phyloP scores from a whole-genome alignment of 805 yeast species.

The Starmerella bombi region DNA sequence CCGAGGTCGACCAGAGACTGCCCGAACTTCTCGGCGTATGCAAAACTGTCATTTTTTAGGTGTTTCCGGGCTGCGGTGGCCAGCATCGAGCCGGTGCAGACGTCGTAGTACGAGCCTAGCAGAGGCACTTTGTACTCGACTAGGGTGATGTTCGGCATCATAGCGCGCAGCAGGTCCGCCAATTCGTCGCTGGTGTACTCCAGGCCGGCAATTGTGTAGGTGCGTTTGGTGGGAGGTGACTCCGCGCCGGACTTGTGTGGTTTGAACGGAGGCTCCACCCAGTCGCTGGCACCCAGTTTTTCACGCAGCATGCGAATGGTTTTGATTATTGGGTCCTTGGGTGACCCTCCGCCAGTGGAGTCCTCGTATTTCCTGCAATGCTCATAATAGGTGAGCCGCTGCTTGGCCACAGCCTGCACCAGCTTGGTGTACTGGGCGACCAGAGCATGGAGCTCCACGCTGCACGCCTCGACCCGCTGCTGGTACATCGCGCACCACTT shows the following conservation, averaged over 20 bases:
- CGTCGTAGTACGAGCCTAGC: slow-evolving; percentile 50
- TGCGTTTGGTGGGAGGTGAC: background rate
- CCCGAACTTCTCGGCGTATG: slow-evolving; percentile 59
- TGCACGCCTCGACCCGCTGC: slow-evolving; percentile 45
- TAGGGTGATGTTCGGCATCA: slow-evolving; percentile 39
- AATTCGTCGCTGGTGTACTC: slow-evolving; percentile 29
- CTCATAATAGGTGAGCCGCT: slow-evolving; percentile 50
- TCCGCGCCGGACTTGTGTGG: background rate
- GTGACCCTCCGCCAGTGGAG: slow-evolving; percentile 12
- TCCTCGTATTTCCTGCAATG: slow-evolving; percentile 61
- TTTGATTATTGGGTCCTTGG: slow-evolving; percentile 13
- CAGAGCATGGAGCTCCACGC: slow-evolving; percentile 36
- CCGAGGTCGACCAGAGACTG: slow-evolving; percentile 55
- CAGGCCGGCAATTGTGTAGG: slow-evolving; percentile 23
- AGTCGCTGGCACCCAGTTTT: background rate
- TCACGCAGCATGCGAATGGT: slow-evolving; percentile 10
- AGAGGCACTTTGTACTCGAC: slow-evolving; percentile 49
- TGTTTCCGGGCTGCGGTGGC: slow-evolving; percentile 46
- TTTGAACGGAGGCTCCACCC: no score
- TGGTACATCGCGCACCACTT: slow-evolving; percentile 61
- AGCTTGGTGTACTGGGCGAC: slow-evolving; percentile 38
- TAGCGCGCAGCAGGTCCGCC: slow-evolving; percentile 31
- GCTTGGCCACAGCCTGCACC: slow-evolving; percentile 34
- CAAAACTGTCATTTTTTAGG: slow-evolving; percentile 37
- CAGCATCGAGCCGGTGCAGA: slow-evolving; percentile 48